These are phyloP conservation scores for Geotrichum klebahnii DNA, from an alignment of 1,139 yeast genomes.

Conservation along the genomic window DNA sequence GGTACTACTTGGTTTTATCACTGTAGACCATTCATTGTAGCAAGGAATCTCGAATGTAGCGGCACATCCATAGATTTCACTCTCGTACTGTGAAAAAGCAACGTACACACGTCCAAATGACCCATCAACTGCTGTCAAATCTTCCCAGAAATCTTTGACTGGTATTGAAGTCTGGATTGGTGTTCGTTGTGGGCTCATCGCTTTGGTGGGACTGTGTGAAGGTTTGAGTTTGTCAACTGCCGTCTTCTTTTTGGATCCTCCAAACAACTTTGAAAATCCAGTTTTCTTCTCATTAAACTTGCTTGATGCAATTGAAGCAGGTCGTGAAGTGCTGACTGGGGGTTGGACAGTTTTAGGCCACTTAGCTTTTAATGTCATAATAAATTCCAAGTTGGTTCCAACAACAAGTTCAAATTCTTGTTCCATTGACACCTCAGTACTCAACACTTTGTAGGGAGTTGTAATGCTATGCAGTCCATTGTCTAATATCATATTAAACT, in stretches of 20 bases:
- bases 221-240: slow-evolving; percentile 3
- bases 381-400: slow-evolving; percentile 59
- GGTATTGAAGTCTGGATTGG: slow-evolving; percentile 30
- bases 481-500: slow-evolving; percentile 70
- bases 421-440: slow-evolving; percentile 48
- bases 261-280: slow-evolving; percentile 21
- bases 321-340: not conserved
- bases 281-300: slow-evolving; percentile 6
- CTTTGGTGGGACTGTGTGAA: slow-evolving; percentile 4
- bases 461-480: slow-evolving; percentile 85
- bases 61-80: slow-evolving; percentile 52
- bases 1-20: slow-evolving; percentile 48
- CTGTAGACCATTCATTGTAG: slow-evolving; percentile 75
- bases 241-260: slow-evolving; percentile 35
- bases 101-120: slow-evolving; percentile 78
- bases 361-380: slow-evolving; percentile 65
- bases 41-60: slow-evolving; percentile 55
- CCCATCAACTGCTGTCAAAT: slow-evolving; percentile 66
- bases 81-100: slow-evolving; percentile 57
- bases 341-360: slow-evolving; percentile 39
- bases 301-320: slow-evolving; percentile 10
- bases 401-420: slow-evolving; percentile 86
- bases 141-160: slow-evolving; percentile 12
- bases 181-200: not conserved
- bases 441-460: slow-evolving; percentile 58